phyloP scores from a whole-genome alignment of 345 rosid species.

The Corchorus olitorius region DNA sequence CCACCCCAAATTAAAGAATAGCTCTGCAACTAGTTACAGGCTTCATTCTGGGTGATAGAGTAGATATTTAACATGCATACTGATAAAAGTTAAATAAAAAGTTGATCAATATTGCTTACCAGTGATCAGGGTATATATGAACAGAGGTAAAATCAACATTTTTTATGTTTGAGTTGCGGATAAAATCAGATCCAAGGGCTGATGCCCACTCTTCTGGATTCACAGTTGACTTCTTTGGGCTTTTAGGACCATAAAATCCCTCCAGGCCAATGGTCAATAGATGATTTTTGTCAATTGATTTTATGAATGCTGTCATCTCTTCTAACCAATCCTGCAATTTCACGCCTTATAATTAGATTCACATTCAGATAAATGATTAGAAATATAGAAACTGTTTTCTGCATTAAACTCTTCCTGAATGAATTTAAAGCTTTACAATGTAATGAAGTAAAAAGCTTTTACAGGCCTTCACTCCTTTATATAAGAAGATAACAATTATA shows the following conservation, averaged over 20 bases:
- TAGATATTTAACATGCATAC: not conserved
- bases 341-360: conserved; percentile 13
- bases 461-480: not conserved
- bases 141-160: conserved; percentile 83
- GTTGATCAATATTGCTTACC: conserved; percentile 46
- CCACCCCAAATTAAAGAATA: not conserved
- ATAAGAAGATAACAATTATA: not conserved
- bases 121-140: conserved; percentile 95
- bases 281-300: conserved; percentile 88
- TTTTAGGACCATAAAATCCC: conserved; percentile 93
- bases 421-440: not conserved
- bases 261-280: conserved; percentile 87
- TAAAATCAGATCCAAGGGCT: conserved; percentile 83
- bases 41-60: not conserved
- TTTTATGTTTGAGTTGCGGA: conserved; percentile 60
- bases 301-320: conserved; percentile 82
- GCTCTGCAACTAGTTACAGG: not conserved
- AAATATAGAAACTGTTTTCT: not conserved
- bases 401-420: not conserved
- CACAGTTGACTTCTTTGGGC: conserved; percentile 67
- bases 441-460: not conserved
- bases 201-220: conserved; percentile 89
- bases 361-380: not conserved
- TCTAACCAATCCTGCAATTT: conserved; percentile 77
- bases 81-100: conserved; percentile 4